A percentile compares a stretch with the other conserved stretches of the same genome.
These are phyloP conservation scores for Phytophthora pini DNA, from an alignment of 352 stramenopile species.

Conservation along the genomic window DNA sequence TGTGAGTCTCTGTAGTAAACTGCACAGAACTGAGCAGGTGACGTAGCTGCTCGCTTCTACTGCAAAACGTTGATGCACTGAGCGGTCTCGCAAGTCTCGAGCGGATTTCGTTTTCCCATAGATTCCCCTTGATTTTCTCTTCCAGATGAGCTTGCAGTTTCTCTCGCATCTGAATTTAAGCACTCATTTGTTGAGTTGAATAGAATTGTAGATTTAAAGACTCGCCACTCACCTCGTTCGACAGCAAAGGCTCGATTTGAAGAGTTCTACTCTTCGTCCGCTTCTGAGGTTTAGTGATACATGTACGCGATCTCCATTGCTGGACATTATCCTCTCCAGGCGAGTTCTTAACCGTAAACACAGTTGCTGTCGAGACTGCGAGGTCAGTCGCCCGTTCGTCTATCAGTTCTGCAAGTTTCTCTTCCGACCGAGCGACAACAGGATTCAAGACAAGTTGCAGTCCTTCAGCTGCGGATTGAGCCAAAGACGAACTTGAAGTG, in stretches of 20 bases:
- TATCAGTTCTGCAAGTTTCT: slow-evolving; percentile 7
- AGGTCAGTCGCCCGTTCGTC: neutral
- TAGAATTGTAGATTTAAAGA: neutral
- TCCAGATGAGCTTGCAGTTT: slow-evolving; percentile 47
- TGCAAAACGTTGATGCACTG: slow-evolving; percentile 54
- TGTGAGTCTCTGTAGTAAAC: slow-evolving; percentile 14
- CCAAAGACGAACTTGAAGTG: slow-evolving; percentile 13
- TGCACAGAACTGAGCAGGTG: slow-evolving; percentile 39
- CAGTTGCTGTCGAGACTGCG: neutral
- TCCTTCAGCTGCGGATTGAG: slow-evolving; percentile 6
- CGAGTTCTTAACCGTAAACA: neutral
- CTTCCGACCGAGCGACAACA: neutral
- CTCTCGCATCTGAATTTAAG: slow-evolving; percentile 40
- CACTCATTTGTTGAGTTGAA: neutral
- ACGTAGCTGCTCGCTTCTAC: slow-evolving; percentile 46
- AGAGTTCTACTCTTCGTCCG: slow-evolving; percentile 2
- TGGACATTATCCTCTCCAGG: neutral
- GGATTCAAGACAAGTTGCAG: slow-evolving; percentile 24
- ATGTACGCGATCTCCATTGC: slow-evolving; percentile 14
- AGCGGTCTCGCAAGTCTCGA: slow-evolving; percentile 57
- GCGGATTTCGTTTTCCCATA: slow-evolving; percentile 65
- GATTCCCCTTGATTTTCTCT: slow-evolving; percentile 49
- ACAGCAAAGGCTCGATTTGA: slow-evolving; percentile 35
- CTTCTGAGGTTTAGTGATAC: slow-evolving; percentile 2
- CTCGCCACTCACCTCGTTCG: slow-evolving; percentile 19